These are phyloP conservation scores for Amylostereum chailletii DNA, from an alignment of 1,284 basidiomycete genomes.

Conservation along the genomic window DNA sequence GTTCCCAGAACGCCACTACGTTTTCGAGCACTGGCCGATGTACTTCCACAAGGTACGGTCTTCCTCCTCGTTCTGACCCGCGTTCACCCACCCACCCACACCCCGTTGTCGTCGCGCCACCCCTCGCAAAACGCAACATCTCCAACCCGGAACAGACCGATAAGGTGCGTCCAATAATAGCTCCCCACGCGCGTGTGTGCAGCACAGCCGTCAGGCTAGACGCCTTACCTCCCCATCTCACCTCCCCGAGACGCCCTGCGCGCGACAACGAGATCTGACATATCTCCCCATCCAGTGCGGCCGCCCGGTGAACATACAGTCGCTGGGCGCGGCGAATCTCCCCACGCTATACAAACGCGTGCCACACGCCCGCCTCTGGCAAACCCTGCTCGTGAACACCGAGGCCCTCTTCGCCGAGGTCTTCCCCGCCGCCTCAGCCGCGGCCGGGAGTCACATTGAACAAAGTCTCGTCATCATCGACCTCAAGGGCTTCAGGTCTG, in stretches of 20 bases:
- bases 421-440: slow-evolving; percentile 51
- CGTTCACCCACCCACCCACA: background rate
- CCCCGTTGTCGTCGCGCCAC: background rate
- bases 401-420: slow-evolving; percentile 57
- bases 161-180: slow-evolving; percentile 31
- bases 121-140: background rate
- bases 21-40: slow-evolving; percentile 69
- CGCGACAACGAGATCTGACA: too few relatives aligned
- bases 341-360: slow-evolving; percentile 51
- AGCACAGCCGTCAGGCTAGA: too few relatives aligned
- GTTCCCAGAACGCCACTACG: slow-evolving; percentile 59
- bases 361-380: slow-evolving; percentile 55
- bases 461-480: slow-evolving; percentile 58
- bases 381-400: slow-evolving; percentile 50
- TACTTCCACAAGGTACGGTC: slow-evolving; percentile 58
- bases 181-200: too few relatives aligned
- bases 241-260: too few relatives aligned
- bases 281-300: slow-evolving; percentile 36
- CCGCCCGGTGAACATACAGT: slow-evolving; percentile 59
- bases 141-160: slow-evolving; percentile 34
- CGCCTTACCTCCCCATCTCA: too few relatives aligned
- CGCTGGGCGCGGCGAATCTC: slow-evolving; percentile 51
- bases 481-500: slow-evolving; percentile 57
- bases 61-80: too few relatives aligned
- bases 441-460: slow-evolving; percentile 39